Evolutionary conservation across 352 stramenopile genomes (phyloP).

Genomic region (Pythium insidiosum): DNA sequence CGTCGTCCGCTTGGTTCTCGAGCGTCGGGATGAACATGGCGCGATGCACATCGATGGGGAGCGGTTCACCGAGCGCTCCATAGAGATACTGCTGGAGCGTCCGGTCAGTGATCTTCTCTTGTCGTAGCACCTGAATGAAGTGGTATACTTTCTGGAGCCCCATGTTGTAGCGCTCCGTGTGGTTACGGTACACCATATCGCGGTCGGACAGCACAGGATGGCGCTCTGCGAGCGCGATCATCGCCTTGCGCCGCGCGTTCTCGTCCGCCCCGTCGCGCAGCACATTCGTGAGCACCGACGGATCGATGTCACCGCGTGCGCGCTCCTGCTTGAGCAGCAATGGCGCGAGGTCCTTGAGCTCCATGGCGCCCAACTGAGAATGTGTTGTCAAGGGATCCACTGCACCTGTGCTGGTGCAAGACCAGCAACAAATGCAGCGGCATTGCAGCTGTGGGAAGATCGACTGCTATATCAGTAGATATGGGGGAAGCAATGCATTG

Average conservation of each 20-base stretch:
- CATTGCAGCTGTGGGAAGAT: no score
- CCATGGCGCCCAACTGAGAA: no score
- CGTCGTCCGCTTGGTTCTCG: constrained; percentile 46
- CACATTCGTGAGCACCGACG: constrained; percentile 22
- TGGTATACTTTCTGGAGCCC: constrained; percentile 26
- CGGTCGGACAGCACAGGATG: constrained; percentile 25
- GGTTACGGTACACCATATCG: constrained; percentile 27
- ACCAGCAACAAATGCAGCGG: no score
- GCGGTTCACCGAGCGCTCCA: constrained; percentile 27
- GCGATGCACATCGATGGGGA: constrained; percentile 40
- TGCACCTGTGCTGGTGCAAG: no score
- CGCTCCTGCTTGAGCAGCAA: constrained; percentile 54
- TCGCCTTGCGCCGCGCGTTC: constrained; percentile 35
- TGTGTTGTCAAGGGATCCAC: no score
- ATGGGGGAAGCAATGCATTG: no score
- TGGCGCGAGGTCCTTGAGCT: constrained; percentile 53
- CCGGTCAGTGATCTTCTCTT: constrained; percentile 21
- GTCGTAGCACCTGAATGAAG: constrained; percentile 17
- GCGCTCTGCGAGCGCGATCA: constrained; percentile 22
- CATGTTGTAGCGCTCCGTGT: constrained; percentile 26
- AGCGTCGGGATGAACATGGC: constrained; percentile 66
- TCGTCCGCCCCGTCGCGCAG: constrained; percentile 18
- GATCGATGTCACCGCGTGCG: constrained; percentile 33
- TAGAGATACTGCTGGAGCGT: constrained; percentile 18
- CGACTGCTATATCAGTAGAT: no score